These are phyloP conservation scores for Nigrospora oryzae DNA, from an alignment of 2,329 filamentous ascomycete genomes.

Conservation along the genomic window DNA sequence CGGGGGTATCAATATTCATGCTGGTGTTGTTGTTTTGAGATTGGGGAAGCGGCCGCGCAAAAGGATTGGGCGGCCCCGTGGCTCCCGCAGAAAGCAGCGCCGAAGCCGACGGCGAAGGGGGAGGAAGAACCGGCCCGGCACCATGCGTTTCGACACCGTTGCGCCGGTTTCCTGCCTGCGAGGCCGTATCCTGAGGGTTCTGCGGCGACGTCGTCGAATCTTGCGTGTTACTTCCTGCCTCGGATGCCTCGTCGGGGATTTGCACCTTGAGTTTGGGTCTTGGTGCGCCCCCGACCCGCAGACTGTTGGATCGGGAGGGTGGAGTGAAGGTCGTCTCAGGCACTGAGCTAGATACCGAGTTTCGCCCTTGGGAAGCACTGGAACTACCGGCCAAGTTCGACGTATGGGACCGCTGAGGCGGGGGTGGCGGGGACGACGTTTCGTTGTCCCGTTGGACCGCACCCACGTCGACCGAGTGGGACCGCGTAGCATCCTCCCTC, in stretches of 20 bases:
- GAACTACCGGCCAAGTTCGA: constrained; percentile 35
- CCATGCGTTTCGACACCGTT: constrained; percentile 46
- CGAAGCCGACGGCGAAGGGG: constrained; percentile 83
- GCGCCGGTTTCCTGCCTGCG: constrained; percentile 38
- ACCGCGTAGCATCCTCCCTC: constrained; percentile 34
- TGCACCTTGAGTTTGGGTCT: constrained; percentile 85
- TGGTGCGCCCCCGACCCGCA: constrained; percentile 56
- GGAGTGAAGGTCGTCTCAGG: constrained; percentile 59
- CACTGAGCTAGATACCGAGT: constrained; percentile 49
- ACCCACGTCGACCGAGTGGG: constrained; percentile 58
- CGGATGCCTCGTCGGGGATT: constrained; percentile 86
- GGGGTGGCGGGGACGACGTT: constrained; percentile 45
- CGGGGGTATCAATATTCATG: constrained; percentile 68
- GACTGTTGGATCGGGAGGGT: constrained; percentile 70
- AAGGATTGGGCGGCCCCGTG: constrained; percentile 88
- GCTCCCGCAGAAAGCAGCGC: constrained; percentile 84
- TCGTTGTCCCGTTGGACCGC: constrained; percentile 42
- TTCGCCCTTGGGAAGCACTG: constrained; percentile 25
- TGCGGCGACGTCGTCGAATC: constrained; percentile 57
- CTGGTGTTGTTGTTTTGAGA: constrained; percentile 42
- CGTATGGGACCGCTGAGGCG: constrained; percentile 41
- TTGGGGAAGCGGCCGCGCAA: constrained; percentile 78
- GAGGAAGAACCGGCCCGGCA: constrained; percentile 73
- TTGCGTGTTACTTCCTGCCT: constrained; percentile 63
- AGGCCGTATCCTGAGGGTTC: constrained; percentile 49